Evolutionary conservation across 331 rosid genomes (phyloP).

Genomic region (Acacia pycnantha): DNA sequence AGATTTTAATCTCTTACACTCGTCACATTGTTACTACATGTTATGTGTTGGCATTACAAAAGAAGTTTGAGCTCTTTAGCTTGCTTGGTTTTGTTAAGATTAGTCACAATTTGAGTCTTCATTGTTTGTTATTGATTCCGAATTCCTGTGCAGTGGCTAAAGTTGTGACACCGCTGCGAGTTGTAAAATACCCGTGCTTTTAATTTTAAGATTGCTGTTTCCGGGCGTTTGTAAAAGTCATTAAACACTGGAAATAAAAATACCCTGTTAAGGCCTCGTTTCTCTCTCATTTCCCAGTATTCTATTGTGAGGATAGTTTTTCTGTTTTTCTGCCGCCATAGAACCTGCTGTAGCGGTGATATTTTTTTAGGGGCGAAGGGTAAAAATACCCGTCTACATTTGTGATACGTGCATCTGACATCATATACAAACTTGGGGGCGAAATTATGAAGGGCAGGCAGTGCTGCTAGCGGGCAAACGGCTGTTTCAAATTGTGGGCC

Average conservation of each 20-base stretch:
- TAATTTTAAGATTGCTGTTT: constrained; percentile 16
- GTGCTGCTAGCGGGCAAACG: too few species aligned
- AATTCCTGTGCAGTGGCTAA: constrained; percentile 29
- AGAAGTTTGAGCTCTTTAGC: constrained; percentile 32
- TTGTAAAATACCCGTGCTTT: constrained; percentile 24
- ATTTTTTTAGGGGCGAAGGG: too few species aligned
- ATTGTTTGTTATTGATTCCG: constrained; percentile 12
- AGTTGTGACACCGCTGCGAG: constrained; percentile 24
- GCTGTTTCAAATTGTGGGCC: too few species aligned
- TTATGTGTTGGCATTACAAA: constrained; percentile 39
- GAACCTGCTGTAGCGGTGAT: background rate
- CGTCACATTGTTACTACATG: constrained; percentile 20
- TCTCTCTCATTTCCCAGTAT: background rate
- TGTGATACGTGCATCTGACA: too few species aligned
- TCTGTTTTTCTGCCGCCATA: background rate
- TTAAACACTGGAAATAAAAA: background rate
- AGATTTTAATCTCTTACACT: constrained; percentile 1
- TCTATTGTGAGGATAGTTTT: background rate
- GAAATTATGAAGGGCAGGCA: too few species aligned
- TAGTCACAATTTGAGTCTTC: constrained; percentile 14
- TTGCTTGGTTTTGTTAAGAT: constrained; percentile 41
- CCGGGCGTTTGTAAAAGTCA: background rate
- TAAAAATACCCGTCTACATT: too few species aligned
- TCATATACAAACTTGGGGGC: too few species aligned
- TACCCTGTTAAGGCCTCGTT: background rate